Conservation (phyloP, 2,329 filamentous ascomycete genomes). For the Hymenoscyphus fraxineus region DNA sequence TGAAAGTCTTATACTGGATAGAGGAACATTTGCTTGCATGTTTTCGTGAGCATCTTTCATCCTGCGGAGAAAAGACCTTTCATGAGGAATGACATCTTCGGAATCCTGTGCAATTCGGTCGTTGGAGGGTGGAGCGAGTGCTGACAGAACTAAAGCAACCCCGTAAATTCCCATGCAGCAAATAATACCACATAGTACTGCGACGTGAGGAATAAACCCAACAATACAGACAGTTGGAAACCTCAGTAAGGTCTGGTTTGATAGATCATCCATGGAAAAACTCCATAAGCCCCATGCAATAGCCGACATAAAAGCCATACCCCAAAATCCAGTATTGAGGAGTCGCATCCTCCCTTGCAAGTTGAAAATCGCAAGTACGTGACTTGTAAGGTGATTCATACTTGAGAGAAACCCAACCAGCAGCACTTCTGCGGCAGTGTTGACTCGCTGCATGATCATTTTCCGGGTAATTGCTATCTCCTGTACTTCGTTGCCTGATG, state of each 20-base stretch:
- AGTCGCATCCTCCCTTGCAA: conserved; percentile 77
- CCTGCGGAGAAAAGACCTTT: conserved; percentile 51
- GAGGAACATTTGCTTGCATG: conserved; percentile 85
- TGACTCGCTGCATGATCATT: conserved; percentile 74
- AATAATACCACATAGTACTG: conserved; percentile 75
- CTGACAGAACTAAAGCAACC: conserved; percentile 72
- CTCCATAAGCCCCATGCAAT: conserved; percentile 72
- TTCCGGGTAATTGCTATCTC: conserved; percentile 53
- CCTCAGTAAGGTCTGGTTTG: conserved; percentile 65
- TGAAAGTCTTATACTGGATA: conserved; percentile 75
- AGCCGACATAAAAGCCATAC: conserved; percentile 80
- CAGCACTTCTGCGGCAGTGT: conserved; percentile 85
- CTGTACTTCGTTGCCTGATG: conserved; percentile 29
- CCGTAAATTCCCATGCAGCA: conserved; percentile 74
- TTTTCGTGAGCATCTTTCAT: conserved; percentile 74
- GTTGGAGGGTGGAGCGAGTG: conserved; percentile 41
- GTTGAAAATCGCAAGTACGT: conserved; percentile 75
- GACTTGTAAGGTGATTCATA: conserved; percentile 83
- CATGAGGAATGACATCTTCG: conserved; percentile 42
- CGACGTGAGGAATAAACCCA: conserved; percentile 89
- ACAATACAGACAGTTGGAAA: conserved; percentile 95
- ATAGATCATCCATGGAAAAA: conserved; percentile 58
- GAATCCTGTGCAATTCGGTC: conserved; percentile 14
- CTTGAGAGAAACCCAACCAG: conserved; percentile 83
- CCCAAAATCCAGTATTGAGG: conserved; percentile 85